Conservation (phyloP, 345 rosid species). For the Balakata baccata region DNA sequence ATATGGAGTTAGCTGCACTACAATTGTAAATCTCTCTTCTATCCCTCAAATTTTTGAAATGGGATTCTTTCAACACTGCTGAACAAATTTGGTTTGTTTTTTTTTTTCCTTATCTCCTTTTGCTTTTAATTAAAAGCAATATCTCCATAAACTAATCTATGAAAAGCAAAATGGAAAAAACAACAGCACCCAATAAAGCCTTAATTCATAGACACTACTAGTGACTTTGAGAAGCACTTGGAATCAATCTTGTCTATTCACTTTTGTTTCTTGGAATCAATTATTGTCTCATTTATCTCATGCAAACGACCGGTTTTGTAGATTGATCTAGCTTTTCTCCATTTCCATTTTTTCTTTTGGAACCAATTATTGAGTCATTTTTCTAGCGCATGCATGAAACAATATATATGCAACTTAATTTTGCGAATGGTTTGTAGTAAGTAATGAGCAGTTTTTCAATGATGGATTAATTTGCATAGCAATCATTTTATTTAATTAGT, state of each 20-base stretch:
- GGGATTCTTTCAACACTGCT: too few species aligned
- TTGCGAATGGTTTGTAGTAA: too few species aligned
- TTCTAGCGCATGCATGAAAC: not conserved
- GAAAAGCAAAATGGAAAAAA: not conserved
- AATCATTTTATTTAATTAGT: too few species aligned
- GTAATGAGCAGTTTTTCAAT: too few species aligned
- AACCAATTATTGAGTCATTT: not conserved
- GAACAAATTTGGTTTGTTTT: too few species aligned
- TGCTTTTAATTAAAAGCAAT: too few species aligned
- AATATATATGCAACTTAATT: not conserved
- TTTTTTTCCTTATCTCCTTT: too few species aligned
- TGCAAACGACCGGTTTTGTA: not conserved
- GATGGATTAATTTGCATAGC: too few species aligned
- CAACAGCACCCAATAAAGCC: not conserved
- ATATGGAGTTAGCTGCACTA: too few species aligned
- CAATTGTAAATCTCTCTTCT: too few species aligned
- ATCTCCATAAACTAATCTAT: too few species aligned
- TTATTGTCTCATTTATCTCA: not conserved
- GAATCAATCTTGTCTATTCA: not conserved
- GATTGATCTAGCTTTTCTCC: not conserved
- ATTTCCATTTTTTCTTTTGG: not conserved
- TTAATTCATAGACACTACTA: not conserved
- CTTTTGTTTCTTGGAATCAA: conserved; percentile 3
- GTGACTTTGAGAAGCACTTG: not conserved
- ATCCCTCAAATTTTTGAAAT: too few species aligned